Percentiles rank a stretch among this genome's conserved stretches.
Conservation (phyloP, 257 asterid species). For the Verbascum thapsus region DNA sequence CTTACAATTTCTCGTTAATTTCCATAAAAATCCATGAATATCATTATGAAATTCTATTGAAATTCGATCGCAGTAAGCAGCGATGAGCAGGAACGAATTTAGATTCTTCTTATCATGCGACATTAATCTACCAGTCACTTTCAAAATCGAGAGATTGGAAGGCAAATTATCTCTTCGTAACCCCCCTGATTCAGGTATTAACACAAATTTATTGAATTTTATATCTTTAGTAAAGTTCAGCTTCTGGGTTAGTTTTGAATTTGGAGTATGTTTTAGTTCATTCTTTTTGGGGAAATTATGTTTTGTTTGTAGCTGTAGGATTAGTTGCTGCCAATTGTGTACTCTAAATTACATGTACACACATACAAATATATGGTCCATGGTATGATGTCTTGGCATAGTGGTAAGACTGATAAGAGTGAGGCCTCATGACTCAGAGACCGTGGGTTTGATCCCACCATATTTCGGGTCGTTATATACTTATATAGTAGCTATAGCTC, state of each 20-base stretch:
- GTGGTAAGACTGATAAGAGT: no score
- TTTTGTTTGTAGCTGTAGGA: conserved; percentile 12
- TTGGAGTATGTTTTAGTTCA: conserved; percentile 14
- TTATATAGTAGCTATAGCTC: no score
- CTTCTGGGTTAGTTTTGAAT: not conserved
- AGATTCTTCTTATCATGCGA: conserved; percentile 94
- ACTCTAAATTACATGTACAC: conserved; percentile 4
- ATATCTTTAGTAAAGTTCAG: not conserved
- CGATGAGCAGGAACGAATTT: conserved; percentile 83
- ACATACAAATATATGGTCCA: no score
- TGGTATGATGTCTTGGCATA: no score
- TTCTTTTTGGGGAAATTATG: not conserved
- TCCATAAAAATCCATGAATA: not conserved
- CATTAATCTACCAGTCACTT: conserved; percentile 89
- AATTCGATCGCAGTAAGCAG: conserved; percentile 21
- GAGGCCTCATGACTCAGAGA: no score
- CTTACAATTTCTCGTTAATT: conserved; percentile 3
- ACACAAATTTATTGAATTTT: not conserved
- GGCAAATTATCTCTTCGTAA: conserved; percentile 60
- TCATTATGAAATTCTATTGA: conserved; percentile 3
- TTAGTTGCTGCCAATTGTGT: conserved; percentile 5
- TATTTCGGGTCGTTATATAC: no score
- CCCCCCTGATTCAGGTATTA: conserved; percentile 62
- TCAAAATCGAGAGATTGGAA: conserved; percentile 87
- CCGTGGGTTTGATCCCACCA: no score